Evolutionary conservation across 2,329 filamentous ascomycete species (phyloP).

Genomic region (Colletotrichum sp.): DNA sequence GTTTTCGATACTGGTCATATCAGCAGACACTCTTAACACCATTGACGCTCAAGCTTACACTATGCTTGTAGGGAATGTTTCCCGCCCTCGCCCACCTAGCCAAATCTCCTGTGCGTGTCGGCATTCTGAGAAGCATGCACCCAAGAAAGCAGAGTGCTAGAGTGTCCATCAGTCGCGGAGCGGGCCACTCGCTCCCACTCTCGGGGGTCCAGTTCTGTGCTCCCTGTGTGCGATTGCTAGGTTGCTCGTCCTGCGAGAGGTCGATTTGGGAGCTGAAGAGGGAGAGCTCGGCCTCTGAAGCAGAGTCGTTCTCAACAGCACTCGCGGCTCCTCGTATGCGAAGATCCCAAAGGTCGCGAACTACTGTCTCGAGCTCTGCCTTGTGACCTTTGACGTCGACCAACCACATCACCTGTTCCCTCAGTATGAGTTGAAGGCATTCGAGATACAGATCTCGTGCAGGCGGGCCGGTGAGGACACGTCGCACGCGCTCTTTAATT

Average conservation of each 20-base stretch:
- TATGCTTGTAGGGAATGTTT: constrained; percentile 74
- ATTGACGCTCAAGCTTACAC: constrained; percentile 47
- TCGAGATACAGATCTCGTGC: constrained; percentile 83
- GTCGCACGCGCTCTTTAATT: constrained; percentile 54
- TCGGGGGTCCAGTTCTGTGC: constrained; percentile 50
- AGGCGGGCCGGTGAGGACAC: constrained; percentile 66
- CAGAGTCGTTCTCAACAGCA: constrained; percentile 29
- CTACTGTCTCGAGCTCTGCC: constrained; percentile 76
- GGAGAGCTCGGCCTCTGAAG: constrained; percentile 31
- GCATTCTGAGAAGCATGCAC: constrained; percentile 75
- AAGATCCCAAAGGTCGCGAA: constrained; percentile 86
- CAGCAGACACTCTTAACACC: neutral
- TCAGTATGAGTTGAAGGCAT: constrained; percentile 81
- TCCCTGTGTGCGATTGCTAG: constrained; percentile 32
- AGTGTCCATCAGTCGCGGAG: constrained; percentile 76
- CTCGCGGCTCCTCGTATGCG: constrained; percentile 54
- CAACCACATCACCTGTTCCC: constrained; percentile 80
- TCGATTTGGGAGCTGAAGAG: constrained; percentile 45
- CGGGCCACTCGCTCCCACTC: constrained; percentile 51
- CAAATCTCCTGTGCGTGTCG: constrained; percentile 77
- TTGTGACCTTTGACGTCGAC: constrained; percentile 70
- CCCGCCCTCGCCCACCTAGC: constrained; percentile 69
- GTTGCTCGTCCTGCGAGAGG: constrained; percentile 25
- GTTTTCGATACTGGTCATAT: constrained; percentile 48
- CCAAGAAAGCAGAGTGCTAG: constrained; percentile 82